Base-by-base conservation (phyloP, 768 basidiomycete genomes). In the Panaeolus papilionaceus region DNA sequence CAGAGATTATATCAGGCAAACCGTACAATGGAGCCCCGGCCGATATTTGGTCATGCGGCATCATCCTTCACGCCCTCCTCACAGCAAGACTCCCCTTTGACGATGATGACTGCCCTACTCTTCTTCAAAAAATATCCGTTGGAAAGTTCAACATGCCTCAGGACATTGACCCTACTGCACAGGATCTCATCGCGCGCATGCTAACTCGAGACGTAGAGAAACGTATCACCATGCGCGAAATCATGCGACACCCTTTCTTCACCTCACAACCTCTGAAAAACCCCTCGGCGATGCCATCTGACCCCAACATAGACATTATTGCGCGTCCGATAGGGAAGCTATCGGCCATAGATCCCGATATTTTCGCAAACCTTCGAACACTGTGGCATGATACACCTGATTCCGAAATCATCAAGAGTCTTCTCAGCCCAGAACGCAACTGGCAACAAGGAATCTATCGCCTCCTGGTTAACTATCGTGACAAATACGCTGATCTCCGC, bases 391-490 rank as follows among this genome's bases (percentile, higher is more conserved):
- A 88, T 9, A 87, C 88, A 1, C 79, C 89, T 2, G 94, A 96
- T 64, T 85, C 86, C 10, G 89, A 92, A 38, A 89, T 99, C 65
- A 82, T 89, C 62, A 83, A 86, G 62, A 89, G 86, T 64, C 81
- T 99, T 72, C 83, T 79, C 74, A 89, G 84, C 72, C 73, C 80
- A 63, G 88, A 90, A 65, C 89, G 89, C 63, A 96, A 92, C 37
- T 96, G 95, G 93, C 95, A 99, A 77, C 98, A 99, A 79, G 94
- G 94, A 0, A 93, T 99, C 61, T 99, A 99, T 78, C 90, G 93
- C 74, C 81, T 98, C 4, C 84, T 99, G n/a, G 83, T 91, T 65
- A 89, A 88, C 70, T 98, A 98, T 79, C 88, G 96, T 51, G 86
- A 86, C 62, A 88, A 85, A 71, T 89, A 90, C 65, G 76, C 94